phyloP scores from a whole-genome alignment of 352 stramenopile genomes.

The Phytopythium litorale region DNA sequence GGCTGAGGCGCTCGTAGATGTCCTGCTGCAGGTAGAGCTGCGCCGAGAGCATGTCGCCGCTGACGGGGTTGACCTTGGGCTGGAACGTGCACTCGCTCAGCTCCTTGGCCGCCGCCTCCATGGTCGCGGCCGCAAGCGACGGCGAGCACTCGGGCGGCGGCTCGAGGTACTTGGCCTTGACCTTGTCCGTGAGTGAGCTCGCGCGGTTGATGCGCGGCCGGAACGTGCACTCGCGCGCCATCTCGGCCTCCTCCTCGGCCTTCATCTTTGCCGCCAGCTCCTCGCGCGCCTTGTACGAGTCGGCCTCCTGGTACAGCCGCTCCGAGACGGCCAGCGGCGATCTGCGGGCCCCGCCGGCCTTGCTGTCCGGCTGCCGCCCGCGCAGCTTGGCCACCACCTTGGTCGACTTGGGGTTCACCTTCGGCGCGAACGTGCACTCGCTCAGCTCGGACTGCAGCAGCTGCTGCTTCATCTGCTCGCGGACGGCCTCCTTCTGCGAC shows the following conservation, averaged over 20 bases:
- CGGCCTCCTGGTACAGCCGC: slow-evolving; percentile 69
- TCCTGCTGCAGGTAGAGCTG: slow-evolving; percentile 85
- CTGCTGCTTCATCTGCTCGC: slow-evolving; percentile 80
- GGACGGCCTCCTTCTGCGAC: slow-evolving; percentile 69
- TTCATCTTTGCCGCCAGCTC: slow-evolving; percentile 59
- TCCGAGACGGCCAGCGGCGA: slow-evolving; percentile 48
- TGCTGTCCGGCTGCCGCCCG: slow-evolving; percentile 21
- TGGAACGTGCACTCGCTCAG: slow-evolving; percentile 75
- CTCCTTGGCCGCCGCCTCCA: slow-evolving; percentile 57
- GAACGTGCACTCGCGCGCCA: slow-evolving; percentile 76
- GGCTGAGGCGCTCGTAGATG: slow-evolving; percentile 81
- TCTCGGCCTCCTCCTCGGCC: slow-evolving; percentile 65
- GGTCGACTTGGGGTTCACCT: slow-evolving; percentile 72
- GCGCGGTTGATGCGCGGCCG: slow-evolving; percentile 55
- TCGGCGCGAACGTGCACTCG: slow-evolving; percentile 75
- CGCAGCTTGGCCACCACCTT: slow-evolving; percentile 63
- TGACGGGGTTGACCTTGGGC: slow-evolving; percentile 74
- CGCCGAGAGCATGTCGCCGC: slow-evolving; percentile 72
- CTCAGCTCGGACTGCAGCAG: slow-evolving; percentile 64
- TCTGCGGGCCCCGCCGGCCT: slow-evolving; percentile 14
- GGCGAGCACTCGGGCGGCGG: slow-evolving; percentile 25
- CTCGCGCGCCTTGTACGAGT: slow-evolving; percentile 71
- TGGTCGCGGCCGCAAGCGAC: slow-evolving; percentile 44
- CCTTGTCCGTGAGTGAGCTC: slow-evolving; percentile 35
- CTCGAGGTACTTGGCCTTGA: slow-evolving; percentile 80